These are phyloP conservation scores for Hypoxylon rickii DNA, from an alignment of 495 filamentous ascomycete genomes.

Conservation along the genomic window DNA sequence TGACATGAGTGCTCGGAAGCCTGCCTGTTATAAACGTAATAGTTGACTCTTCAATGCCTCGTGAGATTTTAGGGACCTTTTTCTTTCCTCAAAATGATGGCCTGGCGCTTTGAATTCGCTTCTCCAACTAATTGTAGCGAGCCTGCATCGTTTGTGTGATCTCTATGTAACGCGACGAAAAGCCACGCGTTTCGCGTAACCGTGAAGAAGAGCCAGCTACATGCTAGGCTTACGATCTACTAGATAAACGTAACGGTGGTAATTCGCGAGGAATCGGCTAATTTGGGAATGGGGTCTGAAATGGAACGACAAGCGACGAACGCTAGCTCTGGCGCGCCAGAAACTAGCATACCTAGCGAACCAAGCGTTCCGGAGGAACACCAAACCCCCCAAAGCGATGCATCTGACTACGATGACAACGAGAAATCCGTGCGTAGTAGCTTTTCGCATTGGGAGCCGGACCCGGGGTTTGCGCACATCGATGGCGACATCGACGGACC, in stretches of 20 bases:
- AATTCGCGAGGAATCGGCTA: slow-evolving; percentile 9
- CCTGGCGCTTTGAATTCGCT: not conserved
- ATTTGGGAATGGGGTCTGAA: slow-evolving; percentile 9
- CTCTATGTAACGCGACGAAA: not conserved
- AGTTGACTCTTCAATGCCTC: not conserved
- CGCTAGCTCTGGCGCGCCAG: slow-evolving; percentile 4
- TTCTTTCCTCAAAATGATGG: not conserved
- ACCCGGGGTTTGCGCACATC: slow-evolving; percentile 47
- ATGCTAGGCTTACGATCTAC: not conserved
- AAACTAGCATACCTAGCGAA: not conserved
- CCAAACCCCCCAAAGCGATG: slow-evolving; percentile 8
- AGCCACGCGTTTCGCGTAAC: slow-evolving; percentile 5
- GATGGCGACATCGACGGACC: slow-evolving; percentile 47
- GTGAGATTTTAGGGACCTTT: not conserved
- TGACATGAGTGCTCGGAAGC: slow-evolving; percentile 8
- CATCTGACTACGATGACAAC: slow-evolving; percentile 13
- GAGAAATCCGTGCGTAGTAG: slow-evolving; percentile 25
- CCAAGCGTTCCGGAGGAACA: not conserved
- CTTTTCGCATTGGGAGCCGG: slow-evolving; percentile 31
- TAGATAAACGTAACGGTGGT: slow-evolving; percentile 4
- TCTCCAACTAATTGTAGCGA: not conserved
- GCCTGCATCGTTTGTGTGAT: not conserved
- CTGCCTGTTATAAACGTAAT: slow-evolving; percentile 4
- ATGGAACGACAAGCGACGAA: slow-evolving; percentile 18
- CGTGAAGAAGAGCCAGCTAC: not conserved